Evolutionary conservation across 176 grass and related monocot species (phyloP), one percentile per base, ranked within the genome.

Genomic region (Triticum monococcum): DNA sequence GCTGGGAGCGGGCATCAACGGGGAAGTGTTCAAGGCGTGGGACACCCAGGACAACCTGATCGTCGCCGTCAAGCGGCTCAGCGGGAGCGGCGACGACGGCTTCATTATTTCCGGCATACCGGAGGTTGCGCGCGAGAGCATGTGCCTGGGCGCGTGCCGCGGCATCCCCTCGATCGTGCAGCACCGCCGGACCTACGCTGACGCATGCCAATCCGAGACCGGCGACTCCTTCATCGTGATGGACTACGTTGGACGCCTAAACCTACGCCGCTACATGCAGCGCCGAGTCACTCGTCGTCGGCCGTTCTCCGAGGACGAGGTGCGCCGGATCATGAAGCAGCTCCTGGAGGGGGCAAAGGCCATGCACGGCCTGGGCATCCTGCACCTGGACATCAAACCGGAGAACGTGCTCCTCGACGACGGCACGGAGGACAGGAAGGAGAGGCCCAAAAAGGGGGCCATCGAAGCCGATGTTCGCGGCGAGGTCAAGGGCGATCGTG

Each of bases 371-470:
- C 8, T 26, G 41, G 72, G 13, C 41, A 13, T 75, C 72, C 14
- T 43, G 41, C 72, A 75, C 72, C 12, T 75, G 12, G 24, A 75
- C 1, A 30, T 75, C 41, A 26, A 25, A 41, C 72, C 72, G 3
- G 72, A 75, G 41, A 75, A 75, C 72, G 72, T 75, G 41, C 45
- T 75, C 40, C 72, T 75, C 5, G 72, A 75, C 72, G 72, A 48
- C 23, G 41, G 72, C 23, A 75, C 23, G 0, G 72, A 75, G 12
- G 72, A 75, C 23, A 74, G 12, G 40, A 46, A 1, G 71, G 6
- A 74, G 71, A 46, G 3, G 68, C 36, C 68, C 33, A 3, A 32
- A 13, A 26, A 18, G 30, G 64, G 1, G 30, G 1, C 30, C 2
- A 16, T 32, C 1, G 14, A 68, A 16, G 64, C 30, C 64, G 50